phyloP scores from a whole-genome alignment of 2,329 filamentous ascomycete genomes.

The Penicillium thymicola region DNA sequence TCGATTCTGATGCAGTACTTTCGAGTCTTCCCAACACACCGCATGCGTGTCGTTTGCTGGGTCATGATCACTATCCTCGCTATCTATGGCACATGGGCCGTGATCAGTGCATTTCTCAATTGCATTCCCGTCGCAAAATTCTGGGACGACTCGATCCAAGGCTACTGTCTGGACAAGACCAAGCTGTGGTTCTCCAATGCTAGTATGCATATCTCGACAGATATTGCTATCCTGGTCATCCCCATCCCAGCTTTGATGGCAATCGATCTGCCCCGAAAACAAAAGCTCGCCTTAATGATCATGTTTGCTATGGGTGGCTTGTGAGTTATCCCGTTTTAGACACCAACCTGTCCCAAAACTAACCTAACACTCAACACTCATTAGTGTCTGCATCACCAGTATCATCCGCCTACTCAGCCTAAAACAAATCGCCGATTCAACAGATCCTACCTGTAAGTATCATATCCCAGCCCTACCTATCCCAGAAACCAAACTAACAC shows the following conservation, averaged over 20 bases:
- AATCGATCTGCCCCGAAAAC: constrained; percentile 42
- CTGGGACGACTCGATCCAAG: constrained; percentile 29
- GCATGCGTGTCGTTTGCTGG: constrained; percentile 38
- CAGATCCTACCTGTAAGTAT: constrained; percentile 35
- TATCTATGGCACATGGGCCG: constrained; percentile 35
- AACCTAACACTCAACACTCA: neutral
- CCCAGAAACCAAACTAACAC: constrained; percentile 5
- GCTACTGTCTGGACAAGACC: constrained; percentile 39
- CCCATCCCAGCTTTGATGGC: constrained; percentile 44
- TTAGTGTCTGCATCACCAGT: constrained; percentile 36
- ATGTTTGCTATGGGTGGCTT: constrained; percentile 44
- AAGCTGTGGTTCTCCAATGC: constrained; percentile 47
- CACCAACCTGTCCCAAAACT: neutral
- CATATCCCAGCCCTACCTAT: no score
- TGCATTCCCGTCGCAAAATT: constrained; percentile 38
- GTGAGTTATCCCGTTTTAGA: constrained; percentile 24
- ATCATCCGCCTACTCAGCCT: constrained; percentile 33
- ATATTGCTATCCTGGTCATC: constrained; percentile 44
- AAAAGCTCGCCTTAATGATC: constrained; percentile 41
- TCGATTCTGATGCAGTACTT: constrained; percentile 51
- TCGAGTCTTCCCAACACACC: constrained; percentile 42
- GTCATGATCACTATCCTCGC: constrained; percentile 36
- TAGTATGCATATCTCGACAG: constrained; percentile 44
- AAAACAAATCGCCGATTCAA: constrained; percentile 32
- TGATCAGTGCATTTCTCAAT: constrained; percentile 37